Base-by-base conservation (phyloP, 306 rosid species). In the Cicer bijugum region DNA sequence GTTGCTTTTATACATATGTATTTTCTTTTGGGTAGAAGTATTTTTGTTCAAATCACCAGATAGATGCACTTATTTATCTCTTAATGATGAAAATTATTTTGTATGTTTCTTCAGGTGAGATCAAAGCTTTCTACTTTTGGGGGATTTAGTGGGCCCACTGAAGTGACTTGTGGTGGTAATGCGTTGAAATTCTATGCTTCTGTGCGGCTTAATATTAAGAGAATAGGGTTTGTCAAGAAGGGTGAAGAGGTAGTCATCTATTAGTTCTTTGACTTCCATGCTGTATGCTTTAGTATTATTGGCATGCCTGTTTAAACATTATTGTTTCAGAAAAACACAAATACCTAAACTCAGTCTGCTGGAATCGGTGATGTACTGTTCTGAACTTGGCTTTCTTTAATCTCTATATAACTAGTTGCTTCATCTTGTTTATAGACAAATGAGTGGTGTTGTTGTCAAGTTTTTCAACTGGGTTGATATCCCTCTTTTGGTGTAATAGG, bases 161-260 rank as follows among this genome's bases (percentile, higher is more conserved):
- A 91, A 85, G 91, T 89, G 79, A 89, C 97, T 19, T 93, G 96
- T 83, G 96, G 98, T 23, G 98, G 98, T 81, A 93, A 93, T 67
- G 96, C 97, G 35, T 83, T 93, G 76, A 93, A 91, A 80, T 93
- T 89, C 71, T 91, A 93, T 85, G 97, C 98, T 78, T 93, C 97
- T 38, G 88, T 93, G 78, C 93, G 97, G 75, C 86, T 91, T 48
- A 86, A 91, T 82, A 78, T 93, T 23, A 85, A 52, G 76, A 84
- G 97, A 84, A 83, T 70, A 82, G 97, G 91, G 23, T 47, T 74
- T 78, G 51, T 93, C 72, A 89, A 86, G 92, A 93, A 91, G 83
- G 97, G 93, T 72, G 97, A 93, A 81, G 92, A 89, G 98, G 97
- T 89, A 87, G 39, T 77, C 39, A 62, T 61, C 50, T 75, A 7